Base-by-base conservation (phyloP, 192 early-diverging fungal genomes). In the Spinellus fusiger region DNA sequence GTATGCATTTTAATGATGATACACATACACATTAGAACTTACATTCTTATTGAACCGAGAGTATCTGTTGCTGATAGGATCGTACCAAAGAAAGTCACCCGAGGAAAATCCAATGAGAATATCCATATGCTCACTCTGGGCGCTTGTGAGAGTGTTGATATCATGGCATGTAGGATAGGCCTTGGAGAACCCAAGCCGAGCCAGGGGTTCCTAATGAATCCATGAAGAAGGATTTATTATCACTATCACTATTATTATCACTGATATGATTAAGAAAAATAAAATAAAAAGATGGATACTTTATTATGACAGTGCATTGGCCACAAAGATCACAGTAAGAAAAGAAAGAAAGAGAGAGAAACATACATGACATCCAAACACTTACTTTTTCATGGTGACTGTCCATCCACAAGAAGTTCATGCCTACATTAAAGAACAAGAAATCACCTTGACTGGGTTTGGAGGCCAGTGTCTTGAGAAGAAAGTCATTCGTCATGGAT, bases 61-160 rank as follows among this genome's bases (percentile, higher is more conserved):
- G 71, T 93, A 95, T 66, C 93, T 94, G 62, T 91, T 91, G 33
- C 86, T 84, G 2, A 97, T 76, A 13, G 94, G 86, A 60, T 92
- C 93, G 56, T 89, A 95, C 83, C 88, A 89, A 35, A 97, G 74
- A 29, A 88, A 73, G 61, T 93, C 87, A 23, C 91, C 91, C 6
- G 86, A 83, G 5, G 80, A 82, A 64, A 84, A 89, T 9, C 93
- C 94, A 71, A 95, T 86, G n/a, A 95, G 81, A 7, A 93, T 77
- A 65, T 96, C 93, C 56, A 97, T 64, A 55, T 84, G 88, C 32
- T 89, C 79, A 26, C 47, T 59, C 28, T 70, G 77, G 38, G 77
- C 85, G 15, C 87, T 68, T 6, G 88, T 91, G 15, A 86, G 60
- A 27, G 79, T 59, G 69, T 94, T 96, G 32, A 95, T 81, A 74